Base-by-base conservation (phyloP, 2,329 filamentous ascomycete genomes). In the Colletotrichum falcatum region DNA sequence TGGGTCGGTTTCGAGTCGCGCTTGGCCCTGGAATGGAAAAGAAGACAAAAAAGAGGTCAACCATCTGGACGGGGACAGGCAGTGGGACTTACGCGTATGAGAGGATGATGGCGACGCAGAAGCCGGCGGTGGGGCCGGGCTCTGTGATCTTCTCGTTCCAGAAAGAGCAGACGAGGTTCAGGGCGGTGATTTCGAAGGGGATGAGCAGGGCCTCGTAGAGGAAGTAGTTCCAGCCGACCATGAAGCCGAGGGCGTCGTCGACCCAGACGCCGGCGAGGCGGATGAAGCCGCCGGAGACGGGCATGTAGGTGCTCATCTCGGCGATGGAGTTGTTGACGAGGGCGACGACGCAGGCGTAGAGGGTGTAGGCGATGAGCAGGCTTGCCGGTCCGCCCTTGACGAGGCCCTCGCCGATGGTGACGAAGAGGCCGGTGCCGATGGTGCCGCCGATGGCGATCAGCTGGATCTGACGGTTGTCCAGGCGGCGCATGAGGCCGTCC, bases 171-270 rank as follows among this genome's bases (percentile, higher is more conserved):
- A 76, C 67, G 16, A 76, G 70, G 23, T 67, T 72, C 28, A 75
- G 74, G 5, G 71, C 72, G 51, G 75, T 73, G 33, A 76, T 75
- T 56, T 73, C 78, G 3, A 79, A 77, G 20, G 80, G 77, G 37
- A 80, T 69, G 23, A 87, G 85, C 61, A 87, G 75, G 20, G 70
- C 67, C 51, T 66, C 68, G n/a, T 71, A 70, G 60, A 91, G 90
- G 88, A 89, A 91, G 77, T 88, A 89, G 73, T 88, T 89, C 87
- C 86, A 88, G 0, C 86, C 87, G 53, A 88, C 77, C 11, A 86
- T 85, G 73, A 88, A 88, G 2, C 86, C 86, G 73, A 87, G 83
- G 0, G 85, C 83, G 74, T 87, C 85, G 74, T 88, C 86, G n/a
- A 88, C 83, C 71, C 85, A 88, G n/a, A 80, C 79, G 51, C 53